phyloP scores from a whole-genome alignment of 176 grass and related monocot genomes.

The Musa troglodytarum region DNA sequence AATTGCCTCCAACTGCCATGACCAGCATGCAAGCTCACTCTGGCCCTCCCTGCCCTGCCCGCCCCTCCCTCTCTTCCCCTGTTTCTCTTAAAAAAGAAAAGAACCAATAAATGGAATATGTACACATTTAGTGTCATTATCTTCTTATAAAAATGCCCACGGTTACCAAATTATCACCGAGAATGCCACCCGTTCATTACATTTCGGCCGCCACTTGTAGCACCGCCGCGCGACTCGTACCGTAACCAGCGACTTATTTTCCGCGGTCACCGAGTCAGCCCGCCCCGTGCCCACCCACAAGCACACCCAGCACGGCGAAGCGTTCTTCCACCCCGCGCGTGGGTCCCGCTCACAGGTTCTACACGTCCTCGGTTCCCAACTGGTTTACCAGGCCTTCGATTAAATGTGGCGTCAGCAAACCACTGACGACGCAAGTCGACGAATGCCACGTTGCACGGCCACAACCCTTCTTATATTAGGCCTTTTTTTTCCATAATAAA shows the following conservation, averaged over 20 bases:
- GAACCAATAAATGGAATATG: not conserved
- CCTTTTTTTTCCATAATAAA: no score
- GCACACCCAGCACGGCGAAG: not conserved
- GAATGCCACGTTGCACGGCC: no score
- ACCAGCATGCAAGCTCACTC: not conserved
- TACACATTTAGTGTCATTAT: not conserved
- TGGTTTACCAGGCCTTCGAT: no score
- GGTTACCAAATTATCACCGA: not conserved
- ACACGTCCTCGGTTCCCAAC: no score
- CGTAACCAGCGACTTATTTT: not conserved
- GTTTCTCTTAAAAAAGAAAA: not conserved
- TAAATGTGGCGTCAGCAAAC: no score
- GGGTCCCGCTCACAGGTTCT: no score
- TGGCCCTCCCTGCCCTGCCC: not conserved
- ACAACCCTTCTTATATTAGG: no score
- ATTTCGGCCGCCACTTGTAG: not conserved
- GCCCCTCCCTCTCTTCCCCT: not conserved
- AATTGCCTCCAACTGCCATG: not conserved
- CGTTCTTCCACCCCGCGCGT: not conserved
- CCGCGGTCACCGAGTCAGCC: not conserved
- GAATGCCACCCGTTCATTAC: not conserved
- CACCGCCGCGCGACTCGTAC: not conserved
- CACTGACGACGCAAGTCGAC: no score
- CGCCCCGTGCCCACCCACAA: not conserved
- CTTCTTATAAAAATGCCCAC: not conserved